Evolutionary conservation across 2,329 filamentous ascomycete species (phyloP), one percentile per base, ranked within the genome.

Genomic region (Canariomyces notabilis): DNA sequence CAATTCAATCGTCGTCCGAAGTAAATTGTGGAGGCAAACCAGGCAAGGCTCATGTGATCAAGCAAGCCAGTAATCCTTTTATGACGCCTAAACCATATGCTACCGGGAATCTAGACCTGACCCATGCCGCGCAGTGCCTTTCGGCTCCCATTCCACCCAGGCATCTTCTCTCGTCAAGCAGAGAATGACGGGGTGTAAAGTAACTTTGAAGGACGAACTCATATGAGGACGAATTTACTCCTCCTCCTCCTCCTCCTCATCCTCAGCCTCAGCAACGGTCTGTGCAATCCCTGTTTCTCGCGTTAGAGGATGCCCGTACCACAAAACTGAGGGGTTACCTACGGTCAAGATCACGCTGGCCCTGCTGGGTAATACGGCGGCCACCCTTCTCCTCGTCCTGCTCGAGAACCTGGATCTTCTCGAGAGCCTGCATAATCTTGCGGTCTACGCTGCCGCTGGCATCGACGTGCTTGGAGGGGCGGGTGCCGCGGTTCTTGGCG

Each of bases 391-490:
- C 91, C 82, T 96, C 91, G 65, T 96, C 91, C 68, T 87, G 79
- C 85, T 98, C 93, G 56, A 98, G 78, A 63, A 98, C 90, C 73
- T 91, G 90, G 66, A 98, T 96, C 87, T 97, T 96, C 87, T 96
- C 93, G 50, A 98, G 87, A 54, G 90, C 79, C 82, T 98, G 93
- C 72, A 96, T 77, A 70, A 95, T 80, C 82, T 96, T 96, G 74
- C 93, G 89, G 82, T 98, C 93, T 63, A 98, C 90, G 68, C 83
- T 84, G 71, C 91, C 91, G 62, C 85, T 90, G 72, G 90, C 93
- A 70, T 96, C 87, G 65, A 95, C 88, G 82, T 98, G 93, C 76
- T 95, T 85, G 58, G 83, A 88, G 69, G 93, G 93, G 62, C 86
- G 82, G 63, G 82, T 82, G 65, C 93, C 93, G 64, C 93, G 89